Conservation (phyloP, 2,329 filamentous ascomycete genomes). For the Fonsecaea multimorphosa region DNA sequence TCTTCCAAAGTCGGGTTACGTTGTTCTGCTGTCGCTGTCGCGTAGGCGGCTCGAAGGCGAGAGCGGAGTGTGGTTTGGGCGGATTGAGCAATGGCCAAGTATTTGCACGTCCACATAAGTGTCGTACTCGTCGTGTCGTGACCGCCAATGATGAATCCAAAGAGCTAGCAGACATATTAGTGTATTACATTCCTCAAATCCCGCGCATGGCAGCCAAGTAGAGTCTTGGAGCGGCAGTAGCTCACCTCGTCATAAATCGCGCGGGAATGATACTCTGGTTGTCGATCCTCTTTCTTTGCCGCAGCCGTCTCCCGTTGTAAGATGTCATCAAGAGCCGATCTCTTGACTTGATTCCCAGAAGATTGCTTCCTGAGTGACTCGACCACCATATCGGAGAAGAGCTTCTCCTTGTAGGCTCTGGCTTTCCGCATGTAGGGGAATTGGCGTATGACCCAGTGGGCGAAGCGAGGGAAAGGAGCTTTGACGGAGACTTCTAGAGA, state of each 20-base stretch:
- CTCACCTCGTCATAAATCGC: slow-evolving; percentile 42
- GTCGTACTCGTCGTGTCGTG: slow-evolving; percentile 55
- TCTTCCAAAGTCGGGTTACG: slow-evolving; percentile 43
- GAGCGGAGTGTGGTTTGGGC: slow-evolving; percentile 47
- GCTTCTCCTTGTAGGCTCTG: slow-evolving; percentile 37
- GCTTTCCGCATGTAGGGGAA: slow-evolving; percentile 29
- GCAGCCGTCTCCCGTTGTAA: slow-evolving; percentile 44
- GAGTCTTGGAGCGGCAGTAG: slow-evolving; percentile 35
- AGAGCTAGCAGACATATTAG: slow-evolving; percentile 39
- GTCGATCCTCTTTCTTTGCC: slow-evolving; percentile 45
- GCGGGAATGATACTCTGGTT: slow-evolving; percentile 38
- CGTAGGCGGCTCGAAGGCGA: slow-evolving; percentile 42
- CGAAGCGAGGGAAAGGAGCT: slow-evolving; percentile 31
- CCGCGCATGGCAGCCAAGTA: slow-evolving; percentile 15
- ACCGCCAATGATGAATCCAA: slow-evolving; percentile 50
- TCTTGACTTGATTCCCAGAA: slow-evolving; percentile 41
- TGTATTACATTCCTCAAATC: background rate
- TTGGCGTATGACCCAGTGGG: slow-evolving; percentile 32
- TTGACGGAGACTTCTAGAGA: slow-evolving; percentile 34
- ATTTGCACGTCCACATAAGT: slow-evolving; percentile 51
- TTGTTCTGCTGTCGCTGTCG: slow-evolving; percentile 29
- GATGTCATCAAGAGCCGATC: slow-evolving; percentile 47
- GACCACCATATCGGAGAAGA: slow-evolving; percentile 35
- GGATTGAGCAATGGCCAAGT: slow-evolving; percentile 45
- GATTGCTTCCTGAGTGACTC: slow-evolving; percentile 28